A percentile compares a stretch with the other conserved stretches of the same genome.
Evolutionary conservation across 768 basidiomycete genomes (phyloP).

Genomic region (Boletus pseudopeckii): DNA sequence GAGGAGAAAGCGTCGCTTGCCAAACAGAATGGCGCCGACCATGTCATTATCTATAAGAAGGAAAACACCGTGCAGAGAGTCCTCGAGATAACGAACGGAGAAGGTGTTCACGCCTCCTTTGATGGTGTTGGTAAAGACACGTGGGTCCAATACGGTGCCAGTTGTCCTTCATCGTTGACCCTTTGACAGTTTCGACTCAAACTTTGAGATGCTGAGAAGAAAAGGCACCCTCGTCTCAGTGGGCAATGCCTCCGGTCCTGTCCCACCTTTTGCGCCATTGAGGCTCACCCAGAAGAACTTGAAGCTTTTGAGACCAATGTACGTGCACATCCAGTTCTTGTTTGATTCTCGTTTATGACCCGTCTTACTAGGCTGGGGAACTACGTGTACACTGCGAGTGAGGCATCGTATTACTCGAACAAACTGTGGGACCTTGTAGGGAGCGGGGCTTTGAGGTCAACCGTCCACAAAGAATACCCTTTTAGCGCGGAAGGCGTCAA

Average conservation of each 20-base stretch:
- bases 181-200: conserved; percentile 58
- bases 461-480: conserved; percentile 73
- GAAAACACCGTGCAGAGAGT: conserved; percentile 75
- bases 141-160: conserved; percentile 39
- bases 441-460: conserved; percentile 59
- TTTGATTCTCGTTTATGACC: conserved; percentile 1
- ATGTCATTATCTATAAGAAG: conserved; percentile 78
- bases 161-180: conserved; percentile 2
- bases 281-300: conserved; percentile 81
- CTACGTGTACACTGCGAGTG: conserved; percentile 72
- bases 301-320: conserved; percentile 76
- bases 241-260: conserved; percentile 89
- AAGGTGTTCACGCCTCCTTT: conserved; percentile 82
- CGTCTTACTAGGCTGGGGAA: conserved; percentile 57
- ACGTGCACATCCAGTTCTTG: conserved; percentile 15
- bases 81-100: conserved; percentile 69
- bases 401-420: conserved; percentile 60
- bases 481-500: conserved; percentile 79
- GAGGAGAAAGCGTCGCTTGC: conserved; percentile 80
- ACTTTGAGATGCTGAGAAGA: conserved; percentile 77
- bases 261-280: conserved; percentile 69
- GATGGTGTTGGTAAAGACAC: conserved; percentile 99
- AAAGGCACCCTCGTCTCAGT: conserved; percentile 90
- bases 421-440: conserved; percentile 62
- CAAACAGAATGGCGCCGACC: conserved; percentile 73